Evolutionary conservation across 306 rosid genomes (phyloP), one percentile per base, ranked within the genome.

Genomic region (Trifolium repens): DNA sequence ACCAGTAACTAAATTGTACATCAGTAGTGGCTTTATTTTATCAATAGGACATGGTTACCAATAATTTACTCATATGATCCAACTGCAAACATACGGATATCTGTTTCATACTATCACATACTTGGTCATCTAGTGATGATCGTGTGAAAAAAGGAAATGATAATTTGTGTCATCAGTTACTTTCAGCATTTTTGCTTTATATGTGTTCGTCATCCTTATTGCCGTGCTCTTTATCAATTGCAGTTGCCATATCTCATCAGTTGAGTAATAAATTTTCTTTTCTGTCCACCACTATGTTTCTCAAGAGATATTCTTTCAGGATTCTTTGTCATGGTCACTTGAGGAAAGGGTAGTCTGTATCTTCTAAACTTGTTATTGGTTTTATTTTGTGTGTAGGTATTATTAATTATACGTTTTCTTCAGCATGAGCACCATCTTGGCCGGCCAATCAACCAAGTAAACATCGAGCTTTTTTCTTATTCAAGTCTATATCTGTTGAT

Each of bases 401-500:
- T 94, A 73, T 84, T 94, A 26, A 89, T 94, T 44, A 87, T 84
- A 75, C 98, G 98, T 65, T 90, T 94, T 84, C 97, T 94, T 79
- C 98, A 94, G 85, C 97, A 91, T 67, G 96, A 91, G 85, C 94
- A 91, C 82, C 98, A 94, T 91, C 98, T 91, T 75, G 91, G 94
- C 79, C 91, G 98, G 39, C 89, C 92, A 26, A 91, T 90, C 75
- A 92, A 90, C 87, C 98, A 94, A 78, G 98, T 94, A 86, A 88
- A 46, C 79, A 67, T 44, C 43, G 42, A 58, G 8, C 24, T 43
- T 44, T 80, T 37, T 42, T 26, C 32, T 75, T 64, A 58, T 80
- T 75, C 47, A 19, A 67, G 60, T 9, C 60, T 79, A 37, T 47
- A 11, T 47, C 8, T 58, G 67, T 53, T 75, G 65, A 74, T 75